A percentile compares a stretch with the other conserved stretches of the same genome.
phyloP scores from a whole-genome alignment of 108 stramenopile species.

The Mayamaea pseudoterrestris region DNA sequence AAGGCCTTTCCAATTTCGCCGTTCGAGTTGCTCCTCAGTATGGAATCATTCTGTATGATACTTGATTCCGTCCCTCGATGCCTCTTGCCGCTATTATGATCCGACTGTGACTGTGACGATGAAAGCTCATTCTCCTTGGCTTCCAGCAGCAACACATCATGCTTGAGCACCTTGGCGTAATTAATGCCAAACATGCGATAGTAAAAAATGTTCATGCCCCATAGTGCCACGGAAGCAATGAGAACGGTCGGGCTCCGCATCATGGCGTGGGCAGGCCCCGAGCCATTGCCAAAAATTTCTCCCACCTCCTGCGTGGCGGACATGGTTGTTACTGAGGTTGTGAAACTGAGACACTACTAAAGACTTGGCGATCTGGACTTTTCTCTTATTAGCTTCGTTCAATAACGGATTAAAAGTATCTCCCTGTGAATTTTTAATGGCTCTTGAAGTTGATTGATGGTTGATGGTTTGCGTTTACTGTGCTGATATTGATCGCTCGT shows the following conservation, averaged over 20 bases:
- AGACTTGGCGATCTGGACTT: no score
- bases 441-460: no score
- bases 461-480: no score
- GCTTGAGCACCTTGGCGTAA: conserved; percentile 49
- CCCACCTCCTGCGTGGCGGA: conserved; percentile 79
- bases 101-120: background rate
- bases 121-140: background rate
- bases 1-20: background rate
- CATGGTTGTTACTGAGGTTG: conserved; percentile 22
- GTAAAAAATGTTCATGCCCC: conserved; percentile 84
- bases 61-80: background rate
- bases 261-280: conserved; percentile 71
- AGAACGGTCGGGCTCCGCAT: conserved; percentile 70
- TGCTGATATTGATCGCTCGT: no score
- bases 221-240: conserved; percentile 65
- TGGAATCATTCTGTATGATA: background rate
- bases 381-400: background rate
- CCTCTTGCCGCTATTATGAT: no score
- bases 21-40: background rate
- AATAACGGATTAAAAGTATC: background rate
- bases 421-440: background rate
- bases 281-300: conserved; percentile 64
- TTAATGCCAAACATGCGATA: conserved; percentile 71
- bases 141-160: conserved; percentile 57
- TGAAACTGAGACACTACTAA: background rate